Conservation (phyloP, 2,329 filamentous ascomycete species). For the Periconia digitata region DNA sequence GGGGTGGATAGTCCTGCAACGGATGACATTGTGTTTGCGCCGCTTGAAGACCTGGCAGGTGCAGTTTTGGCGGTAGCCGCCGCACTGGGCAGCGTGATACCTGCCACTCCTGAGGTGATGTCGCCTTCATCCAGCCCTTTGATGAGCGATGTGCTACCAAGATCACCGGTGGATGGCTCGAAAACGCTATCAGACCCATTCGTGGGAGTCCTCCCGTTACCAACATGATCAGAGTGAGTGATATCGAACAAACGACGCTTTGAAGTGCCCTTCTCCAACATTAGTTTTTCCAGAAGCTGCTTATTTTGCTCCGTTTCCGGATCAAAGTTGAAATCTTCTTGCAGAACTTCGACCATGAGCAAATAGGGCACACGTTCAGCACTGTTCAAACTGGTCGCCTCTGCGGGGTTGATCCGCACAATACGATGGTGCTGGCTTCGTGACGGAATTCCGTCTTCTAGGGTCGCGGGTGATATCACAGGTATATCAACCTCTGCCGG, state of each 20-base stretch:
- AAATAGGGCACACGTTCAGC: constrained; percentile 84
- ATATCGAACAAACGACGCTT: constrained; percentile 55
- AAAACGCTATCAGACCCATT: constrained; percentile 71
- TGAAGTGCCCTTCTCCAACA: constrained; percentile 65
- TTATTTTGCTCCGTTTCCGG: constrained; percentile 73
- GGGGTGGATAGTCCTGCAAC: constrained; percentile 65
- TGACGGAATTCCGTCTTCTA: constrained; percentile 72
- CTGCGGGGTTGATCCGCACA: constrained; percentile 78
- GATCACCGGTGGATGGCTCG: constrained; percentile 76
- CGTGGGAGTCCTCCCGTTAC: constrained; percentile 47
- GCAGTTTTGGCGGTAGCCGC: constrained; percentile 23
- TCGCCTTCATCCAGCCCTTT: constrained; percentile 56
- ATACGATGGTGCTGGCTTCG: constrained; percentile 80
- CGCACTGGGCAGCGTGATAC: constrained; percentile 29
- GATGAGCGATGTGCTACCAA: constrained; percentile 72
- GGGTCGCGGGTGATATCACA: constrained; percentile 73
- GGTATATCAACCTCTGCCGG: constrained; percentile 84
- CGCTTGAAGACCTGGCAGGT: constrained; percentile 62
- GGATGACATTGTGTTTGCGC: constrained; percentile 62
- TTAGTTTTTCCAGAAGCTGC: constrained; percentile 62
- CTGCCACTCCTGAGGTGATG: constrained; percentile 32
- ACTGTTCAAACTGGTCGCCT: constrained; percentile 83
- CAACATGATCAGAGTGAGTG: constrained; percentile 62
- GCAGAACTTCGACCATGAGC: constrained; percentile 79
- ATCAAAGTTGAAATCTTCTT: constrained; percentile 82